Base-by-base conservation (phyloP, 148 eudicot species). In the Amaranthus cruentus region DNA sequence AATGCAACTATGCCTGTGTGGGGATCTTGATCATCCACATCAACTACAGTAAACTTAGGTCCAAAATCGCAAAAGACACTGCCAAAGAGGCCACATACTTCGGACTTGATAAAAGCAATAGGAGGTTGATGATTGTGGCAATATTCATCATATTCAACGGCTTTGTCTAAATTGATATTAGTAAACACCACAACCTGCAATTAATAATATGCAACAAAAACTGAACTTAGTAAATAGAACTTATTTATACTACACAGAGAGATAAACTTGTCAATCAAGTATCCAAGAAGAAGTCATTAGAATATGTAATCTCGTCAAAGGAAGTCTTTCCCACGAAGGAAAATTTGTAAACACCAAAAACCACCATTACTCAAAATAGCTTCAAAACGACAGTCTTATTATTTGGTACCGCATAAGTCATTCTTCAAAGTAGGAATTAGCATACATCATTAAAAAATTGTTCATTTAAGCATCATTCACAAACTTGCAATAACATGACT, bases 21-120 rank as follows among this genome's bases (percentile, higher is more conserved):
- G 47, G 94, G 88, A 55, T 87, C 89, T 46, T 89, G 82, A 50
- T 91, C 88, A 76, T 84, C 90, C 62, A 85, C 93, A 83, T 88
- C 92, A 76, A 70, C 21, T 69, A 88, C 92, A 14, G 85, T 86
- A 62, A 88, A 88, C 77, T 80, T 83, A 12, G 90, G 90, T 46
- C 92, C 92, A 69, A 88, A 88, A 78, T 88, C 92, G 75, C 92
- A 88, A 76, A 88, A 88, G 43, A 86, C 69, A 73, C 84, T 84
- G 61, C 92, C 92, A 75, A 88, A 88, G 62, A 88, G 88, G 68
- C 92, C 92, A 50, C 87, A 76, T 4, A 86, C 89, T 80, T 86
- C 92, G 67, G 87, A 55, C 77, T 88, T 86, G 74, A 88, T 83
- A 76, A 88, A 88, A 74, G 92, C 85, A 74, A 86, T 84, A 57